A percentile compares a stretch with the other conserved stretches of the same genome.
Evolutionary conservation across 306 rosid species (phyloP).

Genomic region (Vicia faba): DNA sequence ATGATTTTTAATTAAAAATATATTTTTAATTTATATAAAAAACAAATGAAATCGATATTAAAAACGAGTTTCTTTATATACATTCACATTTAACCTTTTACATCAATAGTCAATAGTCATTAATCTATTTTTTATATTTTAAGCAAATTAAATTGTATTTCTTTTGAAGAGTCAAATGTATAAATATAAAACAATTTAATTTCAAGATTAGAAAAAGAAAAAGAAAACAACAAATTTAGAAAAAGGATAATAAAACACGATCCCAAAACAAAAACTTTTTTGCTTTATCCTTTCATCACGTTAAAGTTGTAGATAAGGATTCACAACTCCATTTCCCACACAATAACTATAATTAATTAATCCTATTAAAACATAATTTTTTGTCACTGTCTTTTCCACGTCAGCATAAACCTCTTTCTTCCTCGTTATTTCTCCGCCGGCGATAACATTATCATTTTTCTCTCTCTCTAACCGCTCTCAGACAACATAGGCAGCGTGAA

Average conservation of each 20-base stretch:
- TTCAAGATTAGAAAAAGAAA: background rate
- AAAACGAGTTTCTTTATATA: background rate
- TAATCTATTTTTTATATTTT: background rate
- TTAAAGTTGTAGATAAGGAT: constrained; percentile 23
- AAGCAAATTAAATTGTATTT: background rate
- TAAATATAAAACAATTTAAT: background rate
- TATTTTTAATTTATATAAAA: too few relatives aligned
- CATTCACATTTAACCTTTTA: background rate
- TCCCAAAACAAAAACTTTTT: background rate
- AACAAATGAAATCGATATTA: too few relatives aligned
- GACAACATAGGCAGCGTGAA: constrained; percentile 1
- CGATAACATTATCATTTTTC: background rate
- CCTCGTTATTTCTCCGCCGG: constrained; percentile 36
- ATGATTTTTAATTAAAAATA: too few relatives aligned
- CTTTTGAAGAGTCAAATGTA: constrained; percentile 1
- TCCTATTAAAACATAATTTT: background rate
- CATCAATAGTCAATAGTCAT: background rate
- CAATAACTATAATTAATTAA: background rate
- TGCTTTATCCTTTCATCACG: constrained; percentile 3
- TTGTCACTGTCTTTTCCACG: constrained; percentile 44
- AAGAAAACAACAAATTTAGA: background rate
- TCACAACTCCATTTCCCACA: background rate
- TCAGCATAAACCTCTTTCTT: constrained; percentile 41
- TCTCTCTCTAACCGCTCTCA: background rate
- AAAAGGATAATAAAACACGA: background rate